phyloP scores from a whole-genome alignment of 2,329 filamentous ascomycete genomes.

The Aspergillus puulaauensis region DNA sequence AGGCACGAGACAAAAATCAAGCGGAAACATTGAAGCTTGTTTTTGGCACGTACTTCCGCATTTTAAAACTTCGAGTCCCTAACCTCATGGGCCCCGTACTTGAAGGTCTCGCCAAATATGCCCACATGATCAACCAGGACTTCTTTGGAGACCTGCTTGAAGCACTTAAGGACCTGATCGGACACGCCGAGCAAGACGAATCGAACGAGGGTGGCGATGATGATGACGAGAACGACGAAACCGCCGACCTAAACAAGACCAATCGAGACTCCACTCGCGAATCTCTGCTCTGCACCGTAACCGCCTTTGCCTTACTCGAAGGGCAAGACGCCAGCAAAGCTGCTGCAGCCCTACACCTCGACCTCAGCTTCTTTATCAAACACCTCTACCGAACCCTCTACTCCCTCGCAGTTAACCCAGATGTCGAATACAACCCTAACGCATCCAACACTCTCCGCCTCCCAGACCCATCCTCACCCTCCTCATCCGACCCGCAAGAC shows the following conservation, averaged over 20 bases:
- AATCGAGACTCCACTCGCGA: slow-evolving; percentile 78
- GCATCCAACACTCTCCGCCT: slow-evolving; percentile 65
- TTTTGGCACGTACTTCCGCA: slow-evolving; percentile 92
- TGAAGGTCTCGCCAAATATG: slow-evolving; percentile 89
- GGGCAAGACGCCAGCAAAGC: slow-evolving; percentile 90
- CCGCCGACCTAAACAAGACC: slow-evolving; percentile 30
- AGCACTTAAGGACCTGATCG: slow-evolving; percentile 88
- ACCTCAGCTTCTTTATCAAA: slow-evolving; percentile 91
- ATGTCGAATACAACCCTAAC: slow-evolving; percentile 75
- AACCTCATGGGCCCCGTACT: slow-evolving; percentile 95
- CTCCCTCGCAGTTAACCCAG: slow-evolving; percentile 73
- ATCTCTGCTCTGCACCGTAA: slow-evolving; percentile 89
- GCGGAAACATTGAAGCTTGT: slow-evolving; percentile 94
- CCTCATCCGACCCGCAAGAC: slow-evolving; percentile 39
- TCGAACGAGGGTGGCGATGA: slow-evolving; percentile 48
- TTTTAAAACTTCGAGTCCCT: slow-evolving; percentile 77
- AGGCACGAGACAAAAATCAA: slow-evolving; percentile 91
- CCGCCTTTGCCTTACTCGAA: slow-evolving; percentile 91
- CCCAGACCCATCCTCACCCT: slow-evolving; percentile 59
- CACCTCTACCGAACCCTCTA: slow-evolving; percentile 88
- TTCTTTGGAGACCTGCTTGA: slow-evolving; percentile 97
- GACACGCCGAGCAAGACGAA: slow-evolving; percentile 59
- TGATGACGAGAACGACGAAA: slow-evolving; percentile 29
- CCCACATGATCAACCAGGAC: slow-evolving; percentile 97
- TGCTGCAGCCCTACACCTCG: slow-evolving; percentile 76